These are phyloP conservation scores for Syzygium malaccense DNA, from an alignment of 441 rosid species.

Conservation along the genomic window DNA sequence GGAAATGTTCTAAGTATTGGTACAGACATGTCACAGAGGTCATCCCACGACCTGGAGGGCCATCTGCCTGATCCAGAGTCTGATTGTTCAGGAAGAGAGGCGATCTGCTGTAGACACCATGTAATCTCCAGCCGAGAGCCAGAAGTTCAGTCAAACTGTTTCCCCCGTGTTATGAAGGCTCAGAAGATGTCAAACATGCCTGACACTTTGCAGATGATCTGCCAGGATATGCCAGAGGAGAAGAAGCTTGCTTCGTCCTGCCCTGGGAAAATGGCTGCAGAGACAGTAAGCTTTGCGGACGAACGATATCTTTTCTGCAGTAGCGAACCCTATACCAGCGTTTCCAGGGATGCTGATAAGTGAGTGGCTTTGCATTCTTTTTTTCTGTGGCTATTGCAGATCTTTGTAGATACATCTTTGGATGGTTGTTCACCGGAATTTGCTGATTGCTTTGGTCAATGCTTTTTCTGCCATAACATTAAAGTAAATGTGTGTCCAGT, in stretches of 20 bases:
- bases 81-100: constrained; percentile 20
- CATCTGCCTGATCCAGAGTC: constrained; percentile 11
- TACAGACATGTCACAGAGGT: constrained; percentile 31
- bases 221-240: constrained; percentile 24
- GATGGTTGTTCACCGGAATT: background rate
- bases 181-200: constrained; percentile 19
- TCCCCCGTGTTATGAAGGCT: constrained; percentile 27
- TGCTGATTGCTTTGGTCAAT: background rate
- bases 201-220: constrained; percentile 17
- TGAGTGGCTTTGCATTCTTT: constrained; percentile 15
- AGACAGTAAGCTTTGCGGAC: constrained; percentile 6
- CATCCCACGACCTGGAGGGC: constrained; percentile 21
- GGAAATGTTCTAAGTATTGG: constrained; percentile 63
- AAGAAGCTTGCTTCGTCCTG: constrained; percentile 25
- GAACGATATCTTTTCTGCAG: constrained; percentile 15
- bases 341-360: constrained; percentile 25
- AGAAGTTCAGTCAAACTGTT: constrained; percentile 32
- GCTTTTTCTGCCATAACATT: background rate
- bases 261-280: constrained; percentile 14
- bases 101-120: constrained; percentile 2
- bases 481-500: background rate
- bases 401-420: background rate
- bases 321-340: constrained; percentile 3
- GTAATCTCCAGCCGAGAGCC: constrained; percentile 15
- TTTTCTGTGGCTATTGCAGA: background rate